A percentile compares a stretch with the other conserved stretches of the same genome.
These are phyloP conservation scores for Colletotrichum australisinense DNA, from an alignment of 2,329 filamentous ascomycete genomes.

Conservation along the genomic window DNA sequence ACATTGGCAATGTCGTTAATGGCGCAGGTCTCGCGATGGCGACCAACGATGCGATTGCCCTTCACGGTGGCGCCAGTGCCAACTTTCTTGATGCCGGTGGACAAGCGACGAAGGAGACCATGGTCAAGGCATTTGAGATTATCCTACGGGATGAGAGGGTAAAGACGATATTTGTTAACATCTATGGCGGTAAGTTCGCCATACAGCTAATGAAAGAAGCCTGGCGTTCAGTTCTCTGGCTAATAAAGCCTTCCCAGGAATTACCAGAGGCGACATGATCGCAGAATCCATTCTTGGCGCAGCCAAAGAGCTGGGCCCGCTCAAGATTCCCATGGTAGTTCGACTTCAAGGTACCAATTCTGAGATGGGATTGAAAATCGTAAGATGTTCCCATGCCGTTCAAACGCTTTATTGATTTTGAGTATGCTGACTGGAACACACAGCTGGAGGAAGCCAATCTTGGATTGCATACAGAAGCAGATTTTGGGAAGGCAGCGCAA, in stretches of 20 bases:
- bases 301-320: conserved; percentile 47
- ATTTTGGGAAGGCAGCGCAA: conserved; percentile 50
- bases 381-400: conserved; percentile 39
- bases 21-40: conserved; percentile 93
- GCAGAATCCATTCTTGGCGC: conserved; percentile 60
- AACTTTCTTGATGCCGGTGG: conserved; percentile 94
- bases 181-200: conserved; percentile 54
- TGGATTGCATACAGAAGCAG: conserved; percentile 51
- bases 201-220: background rate
- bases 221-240: conserved; percentile 35
- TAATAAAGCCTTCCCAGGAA: conserved; percentile 45
- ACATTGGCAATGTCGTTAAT: conserved; percentile 87
- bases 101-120: conserved; percentile 85
- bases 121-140: conserved; percentile 80
- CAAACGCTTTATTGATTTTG: no score
- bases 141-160: conserved; percentile 79
- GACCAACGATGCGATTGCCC: conserved; percentile 81
- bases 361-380: conserved; percentile 52
- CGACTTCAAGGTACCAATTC: conserved; percentile 60
- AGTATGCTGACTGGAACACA: background rate
- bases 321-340: conserved; percentile 57
- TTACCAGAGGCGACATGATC: conserved; percentile 63
- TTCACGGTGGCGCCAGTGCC: conserved; percentile 75
- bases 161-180: conserved; percentile 72
- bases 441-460: conserved; percentile 50